These are phyloP conservation scores for Trichoderma brevicompactum DNA, from an alignment of 2,329 filamentous ascomycete species.

Conservation along the genomic window DNA sequence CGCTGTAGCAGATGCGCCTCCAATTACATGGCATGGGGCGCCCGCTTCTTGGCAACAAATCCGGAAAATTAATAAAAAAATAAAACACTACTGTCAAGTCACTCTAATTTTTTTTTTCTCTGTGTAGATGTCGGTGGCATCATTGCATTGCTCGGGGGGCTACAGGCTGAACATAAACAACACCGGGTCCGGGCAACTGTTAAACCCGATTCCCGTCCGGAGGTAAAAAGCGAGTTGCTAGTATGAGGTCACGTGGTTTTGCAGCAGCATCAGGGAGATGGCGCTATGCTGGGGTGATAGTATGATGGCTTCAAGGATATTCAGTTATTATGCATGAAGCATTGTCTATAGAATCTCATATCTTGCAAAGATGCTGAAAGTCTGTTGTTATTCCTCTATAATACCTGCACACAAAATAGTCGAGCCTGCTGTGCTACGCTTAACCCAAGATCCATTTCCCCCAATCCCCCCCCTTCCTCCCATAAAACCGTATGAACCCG, in stretches of 20 bases:
- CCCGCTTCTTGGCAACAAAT: not conserved
- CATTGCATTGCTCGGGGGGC: constrained; percentile 7
- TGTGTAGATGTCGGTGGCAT: constrained; percentile 4
- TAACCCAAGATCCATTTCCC: not conserved
- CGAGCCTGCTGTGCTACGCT: not conserved
- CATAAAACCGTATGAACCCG: not conserved
- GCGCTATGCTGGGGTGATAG: not conserved
- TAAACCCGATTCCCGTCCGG: constrained; percentile 22
- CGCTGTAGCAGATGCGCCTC: not conserved
- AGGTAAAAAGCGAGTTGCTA: not conserved
- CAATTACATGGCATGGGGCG: not conserved
- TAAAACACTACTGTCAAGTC: not conserved
- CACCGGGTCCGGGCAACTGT: constrained; percentile 3
- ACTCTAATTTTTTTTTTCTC: not conserved
- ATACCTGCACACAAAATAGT: not conserved
- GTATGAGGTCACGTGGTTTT: constrained; percentile 12
- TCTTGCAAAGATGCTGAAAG: not conserved
- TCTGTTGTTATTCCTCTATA: not conserved
- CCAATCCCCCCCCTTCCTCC: not conserved
- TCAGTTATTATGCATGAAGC: not conserved
- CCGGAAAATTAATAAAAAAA: not conserved
- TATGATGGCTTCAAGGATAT: not conserved
- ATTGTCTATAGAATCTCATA: too few relatives aligned
- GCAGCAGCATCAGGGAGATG: not conserved
- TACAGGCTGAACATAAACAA: constrained; percentile 3